Conservation (phyloP, 129 eudicot genomes). For the Sambucus nigra region DNA sequence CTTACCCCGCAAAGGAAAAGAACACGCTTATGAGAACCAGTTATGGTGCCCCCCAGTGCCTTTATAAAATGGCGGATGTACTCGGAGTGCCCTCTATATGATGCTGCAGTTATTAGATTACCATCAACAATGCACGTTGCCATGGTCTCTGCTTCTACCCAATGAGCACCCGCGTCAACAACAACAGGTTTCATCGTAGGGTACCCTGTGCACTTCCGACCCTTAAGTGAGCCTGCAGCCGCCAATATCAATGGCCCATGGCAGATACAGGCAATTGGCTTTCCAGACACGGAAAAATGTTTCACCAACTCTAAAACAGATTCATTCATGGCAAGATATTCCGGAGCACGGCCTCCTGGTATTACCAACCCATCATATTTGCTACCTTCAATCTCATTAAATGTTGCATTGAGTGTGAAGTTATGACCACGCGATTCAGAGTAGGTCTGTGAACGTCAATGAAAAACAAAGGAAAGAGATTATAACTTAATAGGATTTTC, state of each 20-base stretch:
- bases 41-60: conserved; percentile 69
- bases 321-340: conserved; percentile 79
- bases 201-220: conserved; percentile 64
- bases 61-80: conserved; percentile 52
- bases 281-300: conserved; percentile 43
- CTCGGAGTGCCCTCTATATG: conserved; percentile 67
- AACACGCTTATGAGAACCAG: conserved; percentile 54
- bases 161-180: conserved; percentile 80
- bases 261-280: conserved; percentile 78
- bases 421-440: conserved; percentile 78
- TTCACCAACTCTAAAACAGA: conserved; percentile 56
- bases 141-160: conserved; percentile 70
- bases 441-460: conserved; percentile 51
- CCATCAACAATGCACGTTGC: conserved; percentile 62
- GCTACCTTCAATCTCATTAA: conserved; percentile 59
- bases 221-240: conserved; percentile 61
- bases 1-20: conserved; percentile 93
- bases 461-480: neutral
- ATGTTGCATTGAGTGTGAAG: conserved; percentile 79
- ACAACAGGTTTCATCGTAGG: conserved; percentile 68
- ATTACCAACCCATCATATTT: conserved; percentile 69
- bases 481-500: neutral
- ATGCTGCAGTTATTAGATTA: conserved; percentile 57
- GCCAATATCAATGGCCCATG: conserved; percentile 89
- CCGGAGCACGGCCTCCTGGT: conserved; percentile 93